Conservation (phyloP, 1,139 yeast genomes). For the Kluyveromyces sp. region DNA sequence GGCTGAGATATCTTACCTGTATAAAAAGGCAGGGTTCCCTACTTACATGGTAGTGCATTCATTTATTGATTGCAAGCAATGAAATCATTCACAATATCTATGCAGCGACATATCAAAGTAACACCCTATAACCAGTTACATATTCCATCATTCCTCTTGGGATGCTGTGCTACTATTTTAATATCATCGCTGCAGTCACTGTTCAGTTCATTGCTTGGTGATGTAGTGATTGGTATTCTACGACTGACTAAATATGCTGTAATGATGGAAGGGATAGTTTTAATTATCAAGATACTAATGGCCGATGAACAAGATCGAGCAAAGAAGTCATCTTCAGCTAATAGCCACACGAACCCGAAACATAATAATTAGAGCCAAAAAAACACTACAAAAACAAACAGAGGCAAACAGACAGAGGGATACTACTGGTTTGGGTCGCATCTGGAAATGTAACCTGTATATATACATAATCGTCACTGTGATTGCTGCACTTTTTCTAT, state of each 20-base stretch:
- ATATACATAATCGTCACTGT: too few species aligned
- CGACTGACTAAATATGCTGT: constrained; percentile 14
- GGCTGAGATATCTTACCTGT: too few species aligned
- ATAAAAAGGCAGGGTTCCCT: too few species aligned
- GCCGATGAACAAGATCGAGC: constrained; percentile 1
- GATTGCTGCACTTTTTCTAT: background rate
- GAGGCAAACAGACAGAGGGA: too few species aligned
- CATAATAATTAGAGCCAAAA: background rate
- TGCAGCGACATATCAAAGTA: constrained; percentile 8
- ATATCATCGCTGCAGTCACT: constrained; percentile 15
- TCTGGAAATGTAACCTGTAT: too few species aligned
- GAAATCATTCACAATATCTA: background rate
- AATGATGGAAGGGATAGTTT: constrained; percentile 15
- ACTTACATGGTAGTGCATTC: too few species aligned
- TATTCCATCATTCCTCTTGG: constrained; percentile 18
- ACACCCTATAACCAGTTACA: constrained; percentile 15
- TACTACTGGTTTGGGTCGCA: too few species aligned
- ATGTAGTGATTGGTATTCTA: constrained; percentile 13
- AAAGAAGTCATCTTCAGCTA: background rate
- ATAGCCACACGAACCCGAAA: background rate
- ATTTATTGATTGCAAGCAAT: too few species aligned
- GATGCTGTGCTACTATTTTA: constrained; percentile 12
- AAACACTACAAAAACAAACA: too few species aligned
- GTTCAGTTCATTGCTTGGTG: constrained; percentile 15
- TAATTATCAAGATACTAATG: constrained; percentile 10